A percentile compares a stretch with the other conserved stretches of the same genome.
Evolutionary conservation across 306 rosid genomes (phyloP).

Genomic region (cucumber (Cucumis sativus)): Cucumber_9930_V3 NC_026661.2:14963501-14964000

Average conservation of each 20-base stretch:
- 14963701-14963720: too few relatives aligned
- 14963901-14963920: not conserved
- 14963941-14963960: not conserved
- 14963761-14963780: too few relatives aligned
- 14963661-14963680: not conserved
- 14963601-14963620: too few relatives aligned
- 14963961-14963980: not conserved
- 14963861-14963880: not conserved
- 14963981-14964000: not conserved
- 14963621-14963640: too few relatives aligned
- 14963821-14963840: not conserved
- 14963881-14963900: not conserved
- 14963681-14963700: not conserved
- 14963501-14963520: too few relatives aligned
- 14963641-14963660: too few relatives aligned
- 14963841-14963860: not conserved
- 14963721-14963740: not conserved
- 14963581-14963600: too few relatives aligned
- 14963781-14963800: too few relatives aligned
- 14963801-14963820: not conserved
- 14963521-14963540: too few relatives aligned
- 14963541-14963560: too few relatives aligned
- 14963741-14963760: not conserved
- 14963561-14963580: too few relatives aligned
- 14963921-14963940: not conserved